Evolutionary conservation across 2,329 filamentous ascomycete species (phyloP), one percentile per base, ranked within the genome.

Genomic region (Bipolaris gigantea): DNA sequence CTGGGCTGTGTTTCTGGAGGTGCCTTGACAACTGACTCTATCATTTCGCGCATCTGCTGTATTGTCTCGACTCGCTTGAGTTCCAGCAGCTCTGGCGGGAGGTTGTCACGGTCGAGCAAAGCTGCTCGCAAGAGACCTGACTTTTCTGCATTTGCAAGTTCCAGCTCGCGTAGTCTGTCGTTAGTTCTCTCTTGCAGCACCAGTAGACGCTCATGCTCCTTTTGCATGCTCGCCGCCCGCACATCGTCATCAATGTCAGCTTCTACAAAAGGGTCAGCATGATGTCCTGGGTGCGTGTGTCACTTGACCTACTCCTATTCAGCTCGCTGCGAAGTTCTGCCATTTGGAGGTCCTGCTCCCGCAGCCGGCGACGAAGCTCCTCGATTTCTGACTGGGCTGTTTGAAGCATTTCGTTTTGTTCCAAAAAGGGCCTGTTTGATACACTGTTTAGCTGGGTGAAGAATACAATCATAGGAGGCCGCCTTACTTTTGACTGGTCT

Each of bases 391-490:
- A 61, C 53, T 75, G 71, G 7, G 67, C 64, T 19, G 66, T 64
- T 19, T 72, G 70, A 10, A 75, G 67, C 50, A 71, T 75, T 41
- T 73, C 64, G n/a, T 70, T 74, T 42, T 75, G 73, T 45, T 75
- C 69, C 6, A 75, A 61, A 48, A 75, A 75, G 0, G 73, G 73
- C 45, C 67, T 70, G 39, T 30, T 16, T n/a, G 30, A 25, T 34
- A 3, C 3, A 18, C 25, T 2, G 25, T 53, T 40, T 46, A 53
- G 45, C 6, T 33, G 38, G 16, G 34, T 33, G 27, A 25, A 18
- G 44, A 32, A 13, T 34, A 27, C 11, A 2, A 19, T 4, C 15
- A 23, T 5, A n/a, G 16, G 43, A 5, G 10, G 9, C 40, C 11
- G 23, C 59, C 16, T 57, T 59, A 66, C 60, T 71, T 71, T 50